Evolutionary conservation across 257 asterid species (phyloP), one percentile per base, ranked within the genome.

Genomic region (Vinca minor): DNA sequence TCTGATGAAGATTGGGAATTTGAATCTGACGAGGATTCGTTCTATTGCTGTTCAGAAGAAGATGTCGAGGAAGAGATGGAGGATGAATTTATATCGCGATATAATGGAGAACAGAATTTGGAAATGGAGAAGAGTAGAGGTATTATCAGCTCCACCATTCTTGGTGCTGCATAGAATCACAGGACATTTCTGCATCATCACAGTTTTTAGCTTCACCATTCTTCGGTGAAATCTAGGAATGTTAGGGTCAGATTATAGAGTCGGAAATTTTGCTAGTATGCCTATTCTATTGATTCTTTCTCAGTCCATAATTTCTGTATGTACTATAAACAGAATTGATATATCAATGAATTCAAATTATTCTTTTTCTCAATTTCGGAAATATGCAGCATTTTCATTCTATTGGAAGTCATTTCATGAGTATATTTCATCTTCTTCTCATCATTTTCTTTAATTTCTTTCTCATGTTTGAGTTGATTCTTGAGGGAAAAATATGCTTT

Each of bases 211-310:
- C 64, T 72, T 77, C 39, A 79, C 79, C 29, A 77, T 85, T 73
- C 81, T 82, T 34, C 58, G 87, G 92, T 8, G 94, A 85, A 49
- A 77, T 82, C 39, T 84, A 80, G 79, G 35, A 41, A 63, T 25
- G 53, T 67, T 62, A 50, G 46, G 70, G 67, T 52, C 64, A 74
- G 77, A 34, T 63, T 74, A 50, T 62, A 65, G 79, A 56, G 61
- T 69, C 73, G 67, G 29, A 74, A 34, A 2, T 71, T 77, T 73
- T 41, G 57, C 25, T 62, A 38, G 35, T 17, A 52, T 41, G 49
- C 47, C 10, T 36, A 35, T 52, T 61, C 15, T 25, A 21, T 31
- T 26, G 48, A 62, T 62, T 41, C 67, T 52, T 62, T 34, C n/a
- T 69, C 52, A 62, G 73, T 54, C 23, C 53, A 62, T 52, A 29